Percentiles rank a stretch among this genome's conserved stretches.
These are phyloP conservation scores for Mortierella sp. DNA, from an alignment of 371 early-diverging fungal species.

Conservation along the genomic window DNA sequence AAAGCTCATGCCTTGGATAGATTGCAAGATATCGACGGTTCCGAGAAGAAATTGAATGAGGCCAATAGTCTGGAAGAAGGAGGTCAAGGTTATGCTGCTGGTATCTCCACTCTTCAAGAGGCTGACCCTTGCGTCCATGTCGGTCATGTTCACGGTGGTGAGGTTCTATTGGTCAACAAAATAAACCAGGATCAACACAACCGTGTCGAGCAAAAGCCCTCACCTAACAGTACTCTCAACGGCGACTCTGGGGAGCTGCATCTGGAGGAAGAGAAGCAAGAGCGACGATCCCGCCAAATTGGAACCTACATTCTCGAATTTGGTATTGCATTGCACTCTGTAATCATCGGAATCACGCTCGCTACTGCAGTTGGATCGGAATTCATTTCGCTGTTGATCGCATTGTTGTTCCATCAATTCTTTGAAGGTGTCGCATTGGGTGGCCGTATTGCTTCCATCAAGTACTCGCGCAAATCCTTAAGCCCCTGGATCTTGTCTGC, in stretches of 20 bases:
- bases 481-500: slow-evolving; percentile 61
- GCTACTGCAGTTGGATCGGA: slow-evolving; percentile 72
- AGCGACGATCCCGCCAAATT: slow-evolving; percentile 33
- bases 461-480: slow-evolving; percentile 35
- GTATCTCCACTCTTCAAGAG: neutral
- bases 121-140: slow-evolving; percentile 28
- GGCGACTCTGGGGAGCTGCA: neutral
- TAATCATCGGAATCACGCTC: slow-evolving; percentile 88
- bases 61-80: slow-evolving; percentile 29
- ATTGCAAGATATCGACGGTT: slow-evolving; percentile 4
- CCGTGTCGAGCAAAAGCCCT: neutral
- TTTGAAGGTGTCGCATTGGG: slow-evolving; percentile 92
- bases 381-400: slow-evolving; percentile 79
- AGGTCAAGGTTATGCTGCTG: slow-evolving; percentile 1
- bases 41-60: slow-evolving; percentile 7
- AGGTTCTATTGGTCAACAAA: slow-evolving; percentile 38
- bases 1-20: slow-evolving; percentile 22
- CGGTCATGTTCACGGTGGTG: slow-evolving; percentile 48
- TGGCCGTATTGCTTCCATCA: slow-evolving; percentile 72
- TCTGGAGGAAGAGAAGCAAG: slow-evolving; percentile 16
- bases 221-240: neutral
- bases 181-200: slow-evolving; percentile 19
- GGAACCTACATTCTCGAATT: slow-evolving; percentile 78
- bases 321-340: slow-evolving; percentile 89
- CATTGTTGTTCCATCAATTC: slow-evolving; percentile 88